Conservation (phyloP, 148 eudicot species). For the Camellia sinensis region DNA sequence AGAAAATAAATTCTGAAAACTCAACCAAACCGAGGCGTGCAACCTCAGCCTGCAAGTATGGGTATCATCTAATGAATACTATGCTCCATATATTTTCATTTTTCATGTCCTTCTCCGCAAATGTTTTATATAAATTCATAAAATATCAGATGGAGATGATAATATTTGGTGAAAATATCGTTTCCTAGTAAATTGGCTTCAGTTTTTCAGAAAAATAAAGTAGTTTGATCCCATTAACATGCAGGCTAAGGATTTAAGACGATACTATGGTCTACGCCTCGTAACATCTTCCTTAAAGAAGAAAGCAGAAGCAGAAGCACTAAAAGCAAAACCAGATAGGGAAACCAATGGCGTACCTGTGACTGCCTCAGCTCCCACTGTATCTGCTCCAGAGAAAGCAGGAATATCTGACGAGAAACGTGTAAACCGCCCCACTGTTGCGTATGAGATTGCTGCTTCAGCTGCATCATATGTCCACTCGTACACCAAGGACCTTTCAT, state of each 20-base stretch:
- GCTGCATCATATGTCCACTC: conserved; percentile 72
- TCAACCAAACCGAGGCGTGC: too few relatives aligned
- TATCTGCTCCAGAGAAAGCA: conserved; percentile 8
- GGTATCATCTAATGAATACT: neutral
- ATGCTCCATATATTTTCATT: neutral
- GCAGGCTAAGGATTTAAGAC: conserved; percentile 51
- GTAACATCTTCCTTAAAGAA: conserved; percentile 76
- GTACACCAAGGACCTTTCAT: conserved; percentile 30
- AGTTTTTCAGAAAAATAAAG: neutral
- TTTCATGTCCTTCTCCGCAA: neutral
- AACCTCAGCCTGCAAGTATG: too few relatives aligned
- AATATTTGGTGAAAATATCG: neutral
- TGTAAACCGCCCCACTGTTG: conserved; percentile 30
- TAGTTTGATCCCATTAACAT: conserved; percentile 7
- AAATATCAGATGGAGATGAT: neutral
- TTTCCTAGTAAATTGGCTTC: neutral
- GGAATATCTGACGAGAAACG: conserved; percentile 19
- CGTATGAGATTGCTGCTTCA: conserved; percentile 71
- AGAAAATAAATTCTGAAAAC: too few relatives aligned
- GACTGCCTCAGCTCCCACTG: conserved; percentile 11
- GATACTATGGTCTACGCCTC: conserved; percentile 43
- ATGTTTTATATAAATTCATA: neutral
- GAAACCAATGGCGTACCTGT: conserved; percentile 28
- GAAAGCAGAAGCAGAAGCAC: conserved; percentile 54
- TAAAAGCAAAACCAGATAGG: conserved; percentile 37